Base-by-base conservation (phyloP, 75 land plant genomes). In the Gnetum montanum region DNA sequence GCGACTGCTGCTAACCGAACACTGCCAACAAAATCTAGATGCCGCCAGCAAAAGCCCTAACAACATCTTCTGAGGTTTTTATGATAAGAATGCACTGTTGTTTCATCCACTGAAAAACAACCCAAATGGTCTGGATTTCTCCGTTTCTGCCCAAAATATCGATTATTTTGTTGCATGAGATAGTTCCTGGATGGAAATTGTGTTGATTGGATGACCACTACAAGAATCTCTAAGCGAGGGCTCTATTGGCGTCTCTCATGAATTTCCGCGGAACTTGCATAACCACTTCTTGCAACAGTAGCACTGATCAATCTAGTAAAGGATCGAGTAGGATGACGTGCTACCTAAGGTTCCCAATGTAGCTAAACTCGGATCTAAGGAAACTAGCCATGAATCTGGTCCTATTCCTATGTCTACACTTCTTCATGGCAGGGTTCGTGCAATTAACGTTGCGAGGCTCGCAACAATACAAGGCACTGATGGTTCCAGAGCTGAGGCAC, bases 21-120 rank as follows among this genome's bases (percentile, higher is more conserved):
- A 75, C 75, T 27, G 65, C 65, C 52, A 59, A 65, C 24, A 49
- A 65, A 65, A 80, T 35, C 64, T 80, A 70, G 24, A 75, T 68
- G 8, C 67, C 70, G 10, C 40, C 24, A 4, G 75, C 74, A 27
- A 80, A 38, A 6, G 59, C 40, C 34, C 20, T 56, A 16, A 74
- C 43, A 2, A 62, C 74, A 43, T 74, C 54, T 24, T 2, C 36
- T 18, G 67, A 50, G 23, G 75, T 61, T 34, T 25, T 18, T 8
- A 54, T 62, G 35, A 56, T 69, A 16, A 41, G 49, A 13, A 80
- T 4, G 7, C 58, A 24, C 5, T 33, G 19, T 3, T 30, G 23
- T 1, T 45, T 63, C 46, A 63, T 58, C 11, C 64, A 46, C 4
- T 41, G 53, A n/a, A 61, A 4, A 1, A 38, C 10, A 2, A 55